Conservation (phyloP, 345 rosid genomes). For the Brassica incana region DNA sequence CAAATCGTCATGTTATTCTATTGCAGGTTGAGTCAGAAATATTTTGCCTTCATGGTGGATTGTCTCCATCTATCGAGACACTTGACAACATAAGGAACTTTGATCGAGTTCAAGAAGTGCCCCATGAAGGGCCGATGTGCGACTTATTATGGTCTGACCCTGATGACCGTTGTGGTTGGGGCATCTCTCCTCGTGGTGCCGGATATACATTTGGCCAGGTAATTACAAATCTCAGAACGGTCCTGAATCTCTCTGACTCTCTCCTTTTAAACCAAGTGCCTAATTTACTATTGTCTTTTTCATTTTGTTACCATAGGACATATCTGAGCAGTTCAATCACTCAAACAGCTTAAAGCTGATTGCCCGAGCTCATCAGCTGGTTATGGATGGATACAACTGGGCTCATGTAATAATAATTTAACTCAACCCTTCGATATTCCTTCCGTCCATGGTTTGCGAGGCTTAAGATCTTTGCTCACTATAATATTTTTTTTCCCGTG, state of each 20-base stretch:
- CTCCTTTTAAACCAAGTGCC: not conserved
- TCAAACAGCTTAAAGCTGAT: conserved; percentile 53
- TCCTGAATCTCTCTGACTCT: conserved; percentile 2
- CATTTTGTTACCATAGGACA: conserved; percentile 50
- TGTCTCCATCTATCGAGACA: no score
- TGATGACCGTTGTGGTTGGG: no score
- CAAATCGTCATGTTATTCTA: conserved; percentile 2
- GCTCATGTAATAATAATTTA: conserved; percentile 63
- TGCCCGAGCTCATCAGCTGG: conserved; percentile 93
- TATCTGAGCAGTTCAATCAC: no score
- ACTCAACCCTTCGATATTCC: conserved; percentile 16
- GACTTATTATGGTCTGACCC: no score
- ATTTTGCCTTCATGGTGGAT: no score
- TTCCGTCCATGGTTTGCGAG: not conserved
- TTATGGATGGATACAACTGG: conserved; percentile 98
- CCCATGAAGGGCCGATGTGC: no score
- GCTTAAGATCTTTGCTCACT: conserved; percentile 9
- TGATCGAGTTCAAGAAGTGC: no score
- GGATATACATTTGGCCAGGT: no score
- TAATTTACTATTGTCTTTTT: conserved; percentile 6
- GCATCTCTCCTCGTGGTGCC: no score
- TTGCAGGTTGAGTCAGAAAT: conserved; percentile 61
- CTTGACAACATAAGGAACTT: no score
- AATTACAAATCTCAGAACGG: conserved; percentile 1
- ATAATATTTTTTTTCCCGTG: not conserved